Evolutionary conservation across 192 early-diverging fungal species (phyloP), one percentile per base, ranked within the genome.

Genomic region (Coemansia sp.): DNA sequence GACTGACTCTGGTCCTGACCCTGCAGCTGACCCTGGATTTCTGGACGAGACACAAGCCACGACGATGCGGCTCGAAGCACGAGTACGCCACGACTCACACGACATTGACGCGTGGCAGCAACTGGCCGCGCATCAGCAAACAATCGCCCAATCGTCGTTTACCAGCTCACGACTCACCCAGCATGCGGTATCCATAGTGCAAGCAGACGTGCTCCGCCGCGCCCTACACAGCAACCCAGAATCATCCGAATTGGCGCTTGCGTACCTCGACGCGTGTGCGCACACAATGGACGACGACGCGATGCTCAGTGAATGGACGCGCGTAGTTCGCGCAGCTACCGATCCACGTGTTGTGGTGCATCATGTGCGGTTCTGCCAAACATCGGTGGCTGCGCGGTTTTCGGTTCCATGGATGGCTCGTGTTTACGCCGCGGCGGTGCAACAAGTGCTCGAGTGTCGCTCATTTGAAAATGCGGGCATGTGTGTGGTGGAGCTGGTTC

Each of bases 41-140:
- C 32, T 35, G 7, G 41, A 45, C 14, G 41, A 45, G 3, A 45
- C 15, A 3, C 41, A 5, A 3, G 15, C 12, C 2, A n/a, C 41
- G 5, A 45, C 41, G 3, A n/a, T 45, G 11, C 4, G 14, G 14
- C 41, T 45, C 4, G 41, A 45, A 24, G 35, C 38, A 2, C 60
- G 47, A 4, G 39, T 76, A 5, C 41, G 35, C 4, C 35, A 21
- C 10, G 43, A 76, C 38, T 21, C 27, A 11, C 64, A 58, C 47
- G 75, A 76, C 35, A 17, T 71, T 14, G 41, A 59, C 9, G 64
- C 75, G 1, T 76, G 75, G 75, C n/a, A 63, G 24, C 32, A n/a
- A 0, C 60, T 70, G 15, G 60, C 35, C 2, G 52, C n/a, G 19
- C 52, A 62, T 23, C 75, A 76, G 29, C 62, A 58, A 22, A n/a